These are phyloP conservation scores for Lachnellula hyalina DNA, from an alignment of 2,329 filamentous ascomycete species.

Conservation along the genomic window DNA sequence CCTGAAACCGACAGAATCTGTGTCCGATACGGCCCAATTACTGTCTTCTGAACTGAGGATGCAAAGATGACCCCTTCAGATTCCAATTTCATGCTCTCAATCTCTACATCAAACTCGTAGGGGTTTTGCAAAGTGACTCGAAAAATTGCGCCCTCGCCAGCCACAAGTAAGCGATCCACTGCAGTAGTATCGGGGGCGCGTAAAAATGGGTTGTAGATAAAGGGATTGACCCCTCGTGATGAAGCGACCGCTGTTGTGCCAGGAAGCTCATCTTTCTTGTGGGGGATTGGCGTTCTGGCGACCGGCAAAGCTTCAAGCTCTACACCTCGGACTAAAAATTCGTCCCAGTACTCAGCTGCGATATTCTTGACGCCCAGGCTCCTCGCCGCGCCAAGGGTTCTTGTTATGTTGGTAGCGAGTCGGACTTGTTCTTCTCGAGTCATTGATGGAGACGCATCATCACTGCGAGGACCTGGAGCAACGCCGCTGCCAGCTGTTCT, in stretches of 20 bases:
- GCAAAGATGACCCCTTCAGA: slow-evolving; percentile 69
- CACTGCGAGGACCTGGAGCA: slow-evolving; percentile 63
- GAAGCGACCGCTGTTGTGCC: slow-evolving; percentile 35
- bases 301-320: slow-evolving; percentile 59
- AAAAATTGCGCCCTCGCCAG: slow-evolving; percentile 73
- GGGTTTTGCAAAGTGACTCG: slow-evolving; percentile 86
- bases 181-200: slow-evolving; percentile 57
- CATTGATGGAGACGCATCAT: slow-evolving; percentile 66
- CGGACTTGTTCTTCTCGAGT: slow-evolving; percentile 78
- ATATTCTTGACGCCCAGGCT: slow-evolving; percentile 66
- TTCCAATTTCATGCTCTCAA: slow-evolving; percentile 74
- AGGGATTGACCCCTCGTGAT: slow-evolving; percentile 60
- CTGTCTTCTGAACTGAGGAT: slow-evolving; percentile 55
- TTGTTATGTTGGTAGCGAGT: slow-evolving; percentile 77
- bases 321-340: slow-evolving; percentile 79
- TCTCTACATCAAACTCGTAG: slow-evolving; percentile 85
- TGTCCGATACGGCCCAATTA: slow-evolving; percentile 76
- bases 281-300: slow-evolving; percentile 59
- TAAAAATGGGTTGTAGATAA: slow-evolving; percentile 91
- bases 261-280: slow-evolving; percentile 48
- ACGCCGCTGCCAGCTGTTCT: slow-evolving; percentile 76
- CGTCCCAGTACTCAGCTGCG: slow-evolving; percentile 91
- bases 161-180: slow-evolving; percentile 66
- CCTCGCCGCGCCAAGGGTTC: slow-evolving; percentile 72
- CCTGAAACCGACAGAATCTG: slow-evolving; percentile 72